Conservation (phyloP, 2,329 filamentous ascomycete species). For the Chrysoporthe deuterocubensis region DNA sequence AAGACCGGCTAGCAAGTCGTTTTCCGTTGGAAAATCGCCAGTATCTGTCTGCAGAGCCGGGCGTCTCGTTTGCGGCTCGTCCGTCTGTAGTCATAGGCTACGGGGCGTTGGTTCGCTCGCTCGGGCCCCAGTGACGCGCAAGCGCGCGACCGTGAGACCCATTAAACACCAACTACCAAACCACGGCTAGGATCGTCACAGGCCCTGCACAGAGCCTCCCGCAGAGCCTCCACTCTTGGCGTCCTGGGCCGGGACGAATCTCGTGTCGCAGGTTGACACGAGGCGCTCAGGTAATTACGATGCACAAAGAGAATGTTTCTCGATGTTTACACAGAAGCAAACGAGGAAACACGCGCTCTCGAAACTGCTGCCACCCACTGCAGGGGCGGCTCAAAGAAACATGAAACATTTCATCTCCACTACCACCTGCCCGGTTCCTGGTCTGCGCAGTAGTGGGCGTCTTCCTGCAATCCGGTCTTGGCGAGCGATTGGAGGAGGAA, state of each 20-base stretch:
- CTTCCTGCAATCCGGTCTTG: background rate
- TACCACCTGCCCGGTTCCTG: background rate
- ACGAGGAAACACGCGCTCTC: background rate
- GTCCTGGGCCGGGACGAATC: background rate
- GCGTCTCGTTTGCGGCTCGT: no score
- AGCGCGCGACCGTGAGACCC: no score
- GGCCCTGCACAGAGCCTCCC: background rate
- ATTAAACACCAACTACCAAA: background rate
- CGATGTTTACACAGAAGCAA: background rate
- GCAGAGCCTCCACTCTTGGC: constrained; percentile 12
- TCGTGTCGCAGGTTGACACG: background rate
- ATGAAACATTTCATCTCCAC: constrained; percentile 6
- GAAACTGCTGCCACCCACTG: background rate
- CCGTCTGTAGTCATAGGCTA: no score
- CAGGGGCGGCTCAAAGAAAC: background rate
- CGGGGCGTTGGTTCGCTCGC: no score
- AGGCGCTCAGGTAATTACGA: background rate
- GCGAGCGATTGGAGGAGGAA: background rate
- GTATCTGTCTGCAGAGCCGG: no score
- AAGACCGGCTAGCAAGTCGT: no score
- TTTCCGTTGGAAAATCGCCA: no score
- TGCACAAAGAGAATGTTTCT: background rate
- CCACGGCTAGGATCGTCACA: background rate
- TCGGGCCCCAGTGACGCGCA: no score
- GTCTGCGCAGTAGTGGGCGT: background rate